A percentile compares a stretch with the other conserved stretches of the same genome.
Conservation (phyloP, 371 early-diverging fungal species). For the Lichtheimia hyalospora region DNA sequence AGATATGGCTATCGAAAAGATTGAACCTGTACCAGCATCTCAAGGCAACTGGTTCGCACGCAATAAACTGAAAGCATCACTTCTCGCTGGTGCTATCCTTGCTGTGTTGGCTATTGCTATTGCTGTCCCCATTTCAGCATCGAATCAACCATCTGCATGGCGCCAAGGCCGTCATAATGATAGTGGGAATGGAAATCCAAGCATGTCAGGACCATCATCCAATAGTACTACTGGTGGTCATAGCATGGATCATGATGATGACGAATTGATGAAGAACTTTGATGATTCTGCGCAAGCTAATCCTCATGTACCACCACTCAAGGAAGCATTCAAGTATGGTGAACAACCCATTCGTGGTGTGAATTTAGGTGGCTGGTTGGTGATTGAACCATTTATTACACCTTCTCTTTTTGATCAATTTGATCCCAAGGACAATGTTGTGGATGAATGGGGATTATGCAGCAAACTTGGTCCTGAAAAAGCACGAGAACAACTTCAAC, state of each 20-base stretch:
- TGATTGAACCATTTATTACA: constrained; percentile 73
- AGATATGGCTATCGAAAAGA: constrained; percentile 5
- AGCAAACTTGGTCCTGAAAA: constrained; percentile 57
- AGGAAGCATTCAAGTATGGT: constrained; percentile 53
- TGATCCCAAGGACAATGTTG: constrained; percentile 20
- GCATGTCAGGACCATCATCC: background rate
- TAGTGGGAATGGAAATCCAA: background rate
- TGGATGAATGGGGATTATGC: constrained; percentile 72
- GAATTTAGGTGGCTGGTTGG: constrained; percentile 75
- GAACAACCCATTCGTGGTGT: constrained; percentile 66
- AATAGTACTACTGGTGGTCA: background rate
- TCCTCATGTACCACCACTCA: constrained; percentile 40
- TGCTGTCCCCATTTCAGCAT: constrained; percentile 6
- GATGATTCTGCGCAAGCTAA: constrained; percentile 38
- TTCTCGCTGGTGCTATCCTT: background rate
- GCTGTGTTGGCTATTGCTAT: constrained; percentile 6
- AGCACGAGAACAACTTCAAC: constrained; percentile 45
- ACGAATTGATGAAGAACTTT: constrained; percentile 3
- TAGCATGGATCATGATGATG: background rate
- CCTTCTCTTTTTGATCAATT: constrained; percentile 73
- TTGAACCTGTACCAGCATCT: background rate
- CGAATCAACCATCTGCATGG: background rate
- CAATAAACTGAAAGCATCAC: constrained; percentile 2
- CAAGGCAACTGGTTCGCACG: constrained; percentile 7
- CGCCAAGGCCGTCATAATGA: background rate